Conservation (phyloP, 805 yeast species). For the Yarrowia keelungensis region DNA sequence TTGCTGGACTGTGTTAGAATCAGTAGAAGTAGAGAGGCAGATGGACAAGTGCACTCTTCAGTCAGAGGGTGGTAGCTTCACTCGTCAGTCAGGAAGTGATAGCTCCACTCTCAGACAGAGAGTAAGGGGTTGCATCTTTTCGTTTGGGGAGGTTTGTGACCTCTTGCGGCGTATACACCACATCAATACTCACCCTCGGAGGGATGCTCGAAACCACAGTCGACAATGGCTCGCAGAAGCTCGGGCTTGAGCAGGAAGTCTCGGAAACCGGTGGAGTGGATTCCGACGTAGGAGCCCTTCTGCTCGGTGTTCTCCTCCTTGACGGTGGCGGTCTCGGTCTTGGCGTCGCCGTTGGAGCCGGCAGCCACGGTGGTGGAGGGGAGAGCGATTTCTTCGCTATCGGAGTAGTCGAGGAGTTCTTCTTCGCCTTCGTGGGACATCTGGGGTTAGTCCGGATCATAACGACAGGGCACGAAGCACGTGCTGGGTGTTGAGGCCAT, state of each 20-base stretch:
- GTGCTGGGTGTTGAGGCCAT: no score
- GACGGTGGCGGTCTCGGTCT: slow-evolving; percentile 48
- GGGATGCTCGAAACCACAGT: slow-evolving; percentile 99
- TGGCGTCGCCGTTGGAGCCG: slow-evolving; percentile 50
- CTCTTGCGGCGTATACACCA: neutral
- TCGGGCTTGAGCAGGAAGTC: slow-evolving; percentile 97
- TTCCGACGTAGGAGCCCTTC: slow-evolving; percentile 97
- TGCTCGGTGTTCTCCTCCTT: slow-evolving; percentile 62
- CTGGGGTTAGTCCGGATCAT: slow-evolving; percentile 35
- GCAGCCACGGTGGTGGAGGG: slow-evolving; percentile 59
- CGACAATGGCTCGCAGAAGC: slow-evolving; percentile 95
- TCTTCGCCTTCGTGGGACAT: slow-evolving; percentile 99
- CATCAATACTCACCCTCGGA: slow-evolving; percentile 85
- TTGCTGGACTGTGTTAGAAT: slow-evolving; percentile 76
- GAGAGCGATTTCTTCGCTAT: slow-evolving; percentile 92
- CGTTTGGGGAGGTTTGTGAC: no score
- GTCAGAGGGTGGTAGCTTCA: neutral
- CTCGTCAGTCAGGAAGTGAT: neutral
- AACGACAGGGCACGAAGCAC: no score
- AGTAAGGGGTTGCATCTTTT: no score
- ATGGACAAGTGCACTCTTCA: no score
- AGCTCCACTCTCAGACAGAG: no score
- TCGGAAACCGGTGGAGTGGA: slow-evolving; percentile 98
- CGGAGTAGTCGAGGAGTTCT: slow-evolving; percentile 98
- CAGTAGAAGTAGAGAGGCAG: no score